Evolutionary conservation across 129 eudicot species (phyloP), one percentile per base, ranked within the genome.

Genomic region (Pulicaria dysenterica): DNA sequence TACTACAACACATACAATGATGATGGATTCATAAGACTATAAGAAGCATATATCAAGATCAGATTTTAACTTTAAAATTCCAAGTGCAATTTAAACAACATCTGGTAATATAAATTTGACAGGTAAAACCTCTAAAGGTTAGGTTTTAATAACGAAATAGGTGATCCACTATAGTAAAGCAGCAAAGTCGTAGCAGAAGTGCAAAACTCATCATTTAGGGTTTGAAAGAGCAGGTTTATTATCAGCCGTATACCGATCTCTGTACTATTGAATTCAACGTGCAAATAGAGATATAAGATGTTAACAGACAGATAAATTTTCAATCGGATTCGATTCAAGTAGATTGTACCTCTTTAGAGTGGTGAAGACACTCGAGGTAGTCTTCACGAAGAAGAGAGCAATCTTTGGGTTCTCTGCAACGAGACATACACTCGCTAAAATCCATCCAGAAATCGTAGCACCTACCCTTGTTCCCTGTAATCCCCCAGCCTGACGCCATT

Each of bases 361-460:
- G 96, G 77, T 89, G 98, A 71, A 93, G 98, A 64, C 96, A 89
- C 82, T 89, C 96, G 66, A 93, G 86, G 82, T 93, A 93, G 75
- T 93, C 98, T 85, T 93, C 98, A 43, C 98, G 91, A 73, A 93
- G 98, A 65, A 93, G 92, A 46, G 84, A 69, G 13, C 98, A 93
- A 68, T 93, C 98, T 66, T 89, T 89, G 59, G 98, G 98, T 45
- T 93, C 88, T 57, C 95, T 78, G 77, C 98, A 93, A 39, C 84
- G 86, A 49, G 98, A 93, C 98, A 93, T 93, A 72, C 98, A 93
- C 67, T 93, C 98, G 55, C 96, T 93, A 85, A 93, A 93, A 70
- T 93, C 98, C 88, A 89, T 89, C 98, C 98, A 93, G 84, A 93
- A 93, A 76, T 93, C 98, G 70, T 93, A 93, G 64, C 98, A 93